Evolutionary conservation across 306 rosid species (phyloP), one percentile per base, ranked within the genome.

Genomic region (Cercis canadensis): DNA sequence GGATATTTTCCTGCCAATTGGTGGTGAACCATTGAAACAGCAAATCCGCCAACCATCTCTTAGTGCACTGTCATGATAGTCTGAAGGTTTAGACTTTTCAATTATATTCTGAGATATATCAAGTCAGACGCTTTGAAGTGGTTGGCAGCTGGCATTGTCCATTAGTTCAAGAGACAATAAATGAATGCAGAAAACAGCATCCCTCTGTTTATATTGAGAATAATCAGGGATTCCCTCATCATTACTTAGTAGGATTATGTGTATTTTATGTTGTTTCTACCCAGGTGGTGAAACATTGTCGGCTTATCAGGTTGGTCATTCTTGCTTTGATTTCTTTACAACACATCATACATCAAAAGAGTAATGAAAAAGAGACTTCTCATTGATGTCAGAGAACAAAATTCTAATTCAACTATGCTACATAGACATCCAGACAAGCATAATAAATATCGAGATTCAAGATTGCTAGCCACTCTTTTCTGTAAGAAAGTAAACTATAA

Each of bases 401-500:
- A 36, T 19, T 34, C 13, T 76, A 29, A 63, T 59, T 43, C 34
- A 53, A 17, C 49, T 17, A 15, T 15, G 60, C 53, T 16, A 78
- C 53, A 21, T 19, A 47, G 17, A 73, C 55, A 59, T 36, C 14
- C 0, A 17, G 46, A 71, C 49, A 24, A 33, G 41, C 31, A 50
- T 43, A 47, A 52, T 18, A 71, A 58, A 18, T 29, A 78, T 29
- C 13, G 67, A 67, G 18, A 44, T 59, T 67, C 39, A 44, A 41
- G 44, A 82, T 71, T 39, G 46, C 47, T 19, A 6, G 10, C 33
- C 34, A 31, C 34, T 47, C 33, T 6, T 72, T 69, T 34, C 18
- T 19, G 49, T 14, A 11, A 29, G 62, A 29, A 69, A 58, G 71
- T 32, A 21, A 70, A 70, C 70, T 21, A 21, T 44, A 83, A 58